Evolutionary conservation across 2,329 filamentous ascomycete genomes (phyloP), one percentile per base, ranked within the genome.

Genomic region (Juglanconis sp.): DNA sequence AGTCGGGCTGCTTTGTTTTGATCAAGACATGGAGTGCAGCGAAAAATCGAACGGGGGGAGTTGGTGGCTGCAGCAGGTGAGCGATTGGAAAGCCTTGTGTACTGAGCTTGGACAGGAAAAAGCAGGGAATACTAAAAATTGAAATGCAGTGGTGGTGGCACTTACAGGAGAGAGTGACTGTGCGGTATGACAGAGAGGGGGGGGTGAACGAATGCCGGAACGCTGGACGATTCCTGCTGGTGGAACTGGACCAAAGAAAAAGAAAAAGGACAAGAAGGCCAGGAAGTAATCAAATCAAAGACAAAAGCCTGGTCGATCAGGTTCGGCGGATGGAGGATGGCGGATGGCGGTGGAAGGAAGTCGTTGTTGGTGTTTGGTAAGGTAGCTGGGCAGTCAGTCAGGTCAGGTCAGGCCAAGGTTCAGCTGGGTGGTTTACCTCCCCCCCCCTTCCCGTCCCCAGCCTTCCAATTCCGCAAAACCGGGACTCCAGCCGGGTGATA

Each of bases 21-120:
- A 54, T 64, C 63, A 65, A 67, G 59, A 59, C 65, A 64, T 65
- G 30, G 59, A 62, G 60, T 59, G 55, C 50, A 59, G 58, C 51
- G 62, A 60, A 56, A 51, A 42, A 36, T 32, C 4, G 57, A 34
- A 32, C 49, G 50, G 49, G 46, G 42, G 59, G 59, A 40, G 34
- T 13, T 15, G 40, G 13, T 53, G 44, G 40, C 48, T 53, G 56
- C 44, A 54, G 49, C 30, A 53, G 32, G 57, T 60, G 59, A 61
- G 59, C 51, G 46, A 53, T 57, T 40, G 55, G 58, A 42, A 35
- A 8, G 54, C 15, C 50, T 58, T 47, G 50, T 49, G 47, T 13
- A 55, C 50, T 44, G 55, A 58, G 59, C 54, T 61, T 38, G 46
- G 55, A 17, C 48, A 47, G 53, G 15, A 17, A 24, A 46, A 48